Base-by-base conservation (phyloP, 192 early-diverging fungal species). In the Coemansia nantahalensis region DNA sequence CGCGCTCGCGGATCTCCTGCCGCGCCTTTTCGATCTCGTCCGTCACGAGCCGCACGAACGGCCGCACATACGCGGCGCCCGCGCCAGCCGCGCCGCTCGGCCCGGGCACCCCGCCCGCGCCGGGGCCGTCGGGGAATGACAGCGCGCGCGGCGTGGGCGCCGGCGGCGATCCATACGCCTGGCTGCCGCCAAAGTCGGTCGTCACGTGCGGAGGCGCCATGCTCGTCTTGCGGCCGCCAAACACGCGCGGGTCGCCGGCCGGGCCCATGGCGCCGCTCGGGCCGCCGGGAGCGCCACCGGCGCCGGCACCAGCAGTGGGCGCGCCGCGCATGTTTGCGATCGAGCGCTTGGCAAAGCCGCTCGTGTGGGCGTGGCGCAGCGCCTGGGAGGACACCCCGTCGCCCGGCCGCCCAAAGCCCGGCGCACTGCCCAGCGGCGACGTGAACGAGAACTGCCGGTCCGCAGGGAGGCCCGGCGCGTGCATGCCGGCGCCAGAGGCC, bases 1-100 rank as follows among this genome's bases (percentile, higher is more conserved):
- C 84, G 32, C 77, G 79, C 56, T 87, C 86, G 19, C 84, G 84
- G 23, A 79, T 77, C 51, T 87, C 87, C 16, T 81, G 80, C 39
- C 80, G 80, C 8, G 81, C 42, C 44, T 86, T 86, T 24, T 87
- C 84, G 4, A 79, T 61, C 42, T 90, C 86, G 15, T 82, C 75
- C 0, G 63, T 56, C 10, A 90, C 74, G 21, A 87, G 51, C 5
- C 72, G 72, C 22, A 39, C 31, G 44, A 80, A 80, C 8, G 72
- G 67, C 2, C 68, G 71, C 18, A 34, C 18, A 23, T 63, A 67
- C 8, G 43, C 39, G 6, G 44, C 17, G 4, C 16, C 45, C 15
- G 41, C 59, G 8, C 19, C 36, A 12, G 41, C 18, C 8, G n/a
- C 37, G 28, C 48, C 45, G 16, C 58, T 54, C 2, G 32, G 31